These are phyloP conservation scores for Apocynum venetum DNA, from an alignment of 257 asterid genomes.

Conservation along the genomic window DNA sequence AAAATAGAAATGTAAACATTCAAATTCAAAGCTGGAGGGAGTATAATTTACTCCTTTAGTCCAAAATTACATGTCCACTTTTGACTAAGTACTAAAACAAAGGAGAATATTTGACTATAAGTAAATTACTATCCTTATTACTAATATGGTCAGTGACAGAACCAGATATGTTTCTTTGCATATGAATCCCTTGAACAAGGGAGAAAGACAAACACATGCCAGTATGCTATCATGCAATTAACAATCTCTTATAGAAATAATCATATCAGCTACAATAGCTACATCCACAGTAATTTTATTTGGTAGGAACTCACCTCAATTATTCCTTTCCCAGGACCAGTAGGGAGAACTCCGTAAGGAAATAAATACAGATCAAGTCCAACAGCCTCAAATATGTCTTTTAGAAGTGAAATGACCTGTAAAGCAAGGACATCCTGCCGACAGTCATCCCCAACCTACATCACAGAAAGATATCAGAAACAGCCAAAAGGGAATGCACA, in stretches of 20 bases:
- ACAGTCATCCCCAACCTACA: conserved; percentile 98
- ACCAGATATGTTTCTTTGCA: neutral
- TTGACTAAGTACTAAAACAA: no score
- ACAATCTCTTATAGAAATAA: neutral
- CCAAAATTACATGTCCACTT: no score
- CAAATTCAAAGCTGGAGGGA: no score
- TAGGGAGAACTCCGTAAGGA: conserved; percentile 98
- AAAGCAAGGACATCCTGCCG: conserved; percentile 97
- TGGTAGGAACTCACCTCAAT: conserved; percentile 60
- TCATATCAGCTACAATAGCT: neutral
- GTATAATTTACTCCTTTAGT: no score
- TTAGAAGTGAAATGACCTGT: conserved; percentile 96
- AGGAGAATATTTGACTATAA: no score
- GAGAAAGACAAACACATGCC: no score
- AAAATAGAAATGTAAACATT: no score
- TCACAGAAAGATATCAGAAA: conserved; percentile 24
- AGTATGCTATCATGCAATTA: neutral
- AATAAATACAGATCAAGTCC: conserved; percentile 80
- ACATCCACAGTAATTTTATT: neutral
- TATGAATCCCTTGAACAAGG: neutral
- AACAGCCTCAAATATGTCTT: conserved; percentile 86
- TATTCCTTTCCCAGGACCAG: conserved; percentile 96
- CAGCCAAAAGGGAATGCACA: conserved; percentile 8
- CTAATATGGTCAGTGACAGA: neutral
- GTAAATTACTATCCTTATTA: no score